Percentiles rank a stretch among this genome's conserved stretches.
These are phyloP conservation scores for Penicillium concentricum DNA, from an alignment of 2,329 filamentous ascomycete species.

Conservation along the genomic window DNA sequence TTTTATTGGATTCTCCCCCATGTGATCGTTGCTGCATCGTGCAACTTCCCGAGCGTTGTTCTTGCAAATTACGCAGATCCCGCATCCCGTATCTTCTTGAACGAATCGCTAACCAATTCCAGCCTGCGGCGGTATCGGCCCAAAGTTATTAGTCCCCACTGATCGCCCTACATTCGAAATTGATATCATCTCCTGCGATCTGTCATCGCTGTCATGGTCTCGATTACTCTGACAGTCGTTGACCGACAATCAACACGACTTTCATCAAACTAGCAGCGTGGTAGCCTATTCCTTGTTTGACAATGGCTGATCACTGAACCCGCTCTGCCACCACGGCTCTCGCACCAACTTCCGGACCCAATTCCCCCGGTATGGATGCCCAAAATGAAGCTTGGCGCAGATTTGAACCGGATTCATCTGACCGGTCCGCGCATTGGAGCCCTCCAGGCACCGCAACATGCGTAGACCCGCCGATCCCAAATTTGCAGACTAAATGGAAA, in stretches of 20 bases:
- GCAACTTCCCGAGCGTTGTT: conserved; percentile 22
- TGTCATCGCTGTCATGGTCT: conserved; percentile 9
- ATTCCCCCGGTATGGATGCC: conserved; percentile 2
- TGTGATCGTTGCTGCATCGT: conserved; percentile 20
- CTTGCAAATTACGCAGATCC: background rate
- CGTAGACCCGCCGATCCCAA: background rate
- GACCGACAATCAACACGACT: background rate
- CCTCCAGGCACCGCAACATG: background rate
- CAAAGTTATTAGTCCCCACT: conserved; percentile 41
- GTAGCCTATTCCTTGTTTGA: background rate
- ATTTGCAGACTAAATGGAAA: background rate
- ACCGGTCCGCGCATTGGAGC: conserved; percentile 3
- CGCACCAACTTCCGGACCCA: conserved; percentile 3
- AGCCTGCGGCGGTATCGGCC: conserved; percentile 47
- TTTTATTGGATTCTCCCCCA: conserved; percentile 15
- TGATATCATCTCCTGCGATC: conserved; percentile 9
- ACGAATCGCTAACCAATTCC: conserved; percentile 19
- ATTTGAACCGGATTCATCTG: background rate
- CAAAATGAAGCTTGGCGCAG: conserved; percentile 1
- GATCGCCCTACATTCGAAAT: conserved; percentile 4
- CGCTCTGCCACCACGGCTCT: background rate
- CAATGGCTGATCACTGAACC: background rate
- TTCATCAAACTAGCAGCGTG: background rate
- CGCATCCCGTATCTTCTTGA: background rate
- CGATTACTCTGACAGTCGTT: conserved; percentile 1